Evolutionary conservation across 768 basidiomycete genomes (phyloP).

Genomic region (Royoungia palumana): DNA sequence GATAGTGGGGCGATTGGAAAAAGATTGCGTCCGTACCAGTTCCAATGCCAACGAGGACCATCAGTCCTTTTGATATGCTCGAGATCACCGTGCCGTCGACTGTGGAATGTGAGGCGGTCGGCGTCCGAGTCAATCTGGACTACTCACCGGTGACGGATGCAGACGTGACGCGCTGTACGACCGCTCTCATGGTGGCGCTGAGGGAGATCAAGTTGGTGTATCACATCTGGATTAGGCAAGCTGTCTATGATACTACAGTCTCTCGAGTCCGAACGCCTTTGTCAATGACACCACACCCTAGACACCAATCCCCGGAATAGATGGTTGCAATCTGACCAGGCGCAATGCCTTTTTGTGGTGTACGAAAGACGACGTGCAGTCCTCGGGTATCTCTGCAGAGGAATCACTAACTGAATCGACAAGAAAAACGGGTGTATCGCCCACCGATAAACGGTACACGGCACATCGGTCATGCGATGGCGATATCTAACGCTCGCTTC

Average conservation of each 20-base stretch:
- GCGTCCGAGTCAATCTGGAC: neutral
- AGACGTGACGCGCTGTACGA: slow-evolving; percentile 77
- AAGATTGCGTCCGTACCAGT: slow-evolving; percentile 46
- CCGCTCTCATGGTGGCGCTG: slow-evolving; percentile 39
- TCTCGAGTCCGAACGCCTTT: slow-evolving; percentile 18
- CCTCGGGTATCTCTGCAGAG: slow-evolving; percentile 21
- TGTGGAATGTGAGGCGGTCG: slow-evolving; percentile 29
- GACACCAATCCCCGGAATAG: slow-evolving; percentile 73
- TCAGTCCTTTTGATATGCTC: slow-evolving; percentile 76
- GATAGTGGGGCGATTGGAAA: neutral
- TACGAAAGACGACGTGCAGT: slow-evolving; percentile 48
- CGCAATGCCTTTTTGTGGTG: slow-evolving; percentile 64
- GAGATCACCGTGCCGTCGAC: slow-evolving; percentile 81
- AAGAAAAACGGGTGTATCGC: slow-evolving; percentile 11
- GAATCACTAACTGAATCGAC: slow-evolving; percentile 1
- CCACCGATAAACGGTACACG: slow-evolving; percentile 52
- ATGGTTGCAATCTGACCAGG: slow-evolving; percentile 79
- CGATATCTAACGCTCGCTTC: slow-evolving; percentile 57
- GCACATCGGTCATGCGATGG: slow-evolving; percentile 59
- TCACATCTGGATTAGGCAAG: neutral
- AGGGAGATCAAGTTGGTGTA: neutral
- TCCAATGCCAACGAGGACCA: slow-evolving; percentile 90
- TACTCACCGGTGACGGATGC: slow-evolving; percentile 79
- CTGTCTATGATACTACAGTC: neutral
- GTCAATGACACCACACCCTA: slow-evolving; percentile 76